Evolutionary conservation across 1,284 basidiomycete species (phyloP).

Genomic region (Leccinum subfulvum): DNA sequence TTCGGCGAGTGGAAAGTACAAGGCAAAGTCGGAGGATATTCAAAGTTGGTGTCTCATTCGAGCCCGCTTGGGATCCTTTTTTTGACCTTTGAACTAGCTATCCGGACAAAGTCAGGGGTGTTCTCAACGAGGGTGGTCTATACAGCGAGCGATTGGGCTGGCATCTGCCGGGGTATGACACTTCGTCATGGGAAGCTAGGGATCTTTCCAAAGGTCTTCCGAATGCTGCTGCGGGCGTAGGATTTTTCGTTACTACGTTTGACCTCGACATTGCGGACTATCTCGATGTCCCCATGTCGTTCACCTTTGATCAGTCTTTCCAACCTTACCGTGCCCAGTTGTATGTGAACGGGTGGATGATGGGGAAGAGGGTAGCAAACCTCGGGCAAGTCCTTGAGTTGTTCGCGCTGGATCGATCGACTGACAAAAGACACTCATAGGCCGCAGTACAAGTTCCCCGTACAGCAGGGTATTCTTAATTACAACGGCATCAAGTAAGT

Average conservation of each 20-base stretch:
- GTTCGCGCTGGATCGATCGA: background rate
- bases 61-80: background rate
- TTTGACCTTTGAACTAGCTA: slow-evolving; percentile 37
- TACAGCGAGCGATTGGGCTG: slow-evolving; percentile 77
- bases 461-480: slow-evolving; percentile 73
- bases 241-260: slow-evolving; percentile 78
- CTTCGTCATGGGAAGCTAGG: slow-evolving; percentile 55
- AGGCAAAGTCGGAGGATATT: slow-evolving; percentile 79
- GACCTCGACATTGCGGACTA: slow-evolving; percentile 56
- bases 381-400: slow-evolving; percentile 48
- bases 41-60: slow-evolving; percentile 43
- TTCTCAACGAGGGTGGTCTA: slow-evolving; percentile 80
- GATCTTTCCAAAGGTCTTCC: slow-evolving; percentile 59
- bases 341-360: slow-evolving; percentile 86
- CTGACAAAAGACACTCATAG: slow-evolving; percentile 33
- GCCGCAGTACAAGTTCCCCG: slow-evolving; percentile 76
- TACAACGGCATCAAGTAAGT: slow-evolving; percentile 70
- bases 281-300: slow-evolving; percentile 64
- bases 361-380: slow-evolving; percentile 73
- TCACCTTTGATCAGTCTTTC: slow-evolving; percentile 58
- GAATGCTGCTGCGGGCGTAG: slow-evolving; percentile 56
- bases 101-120: slow-evolving; percentile 65
- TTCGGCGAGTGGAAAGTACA: slow-evolving; percentile 78
- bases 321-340: slow-evolving; percentile 70
- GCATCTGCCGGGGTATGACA: slow-evolving; percentile 77